Conservation (phyloP, 495 filamentous ascomycete genomes). For the Evernia prunastri region DNA sequence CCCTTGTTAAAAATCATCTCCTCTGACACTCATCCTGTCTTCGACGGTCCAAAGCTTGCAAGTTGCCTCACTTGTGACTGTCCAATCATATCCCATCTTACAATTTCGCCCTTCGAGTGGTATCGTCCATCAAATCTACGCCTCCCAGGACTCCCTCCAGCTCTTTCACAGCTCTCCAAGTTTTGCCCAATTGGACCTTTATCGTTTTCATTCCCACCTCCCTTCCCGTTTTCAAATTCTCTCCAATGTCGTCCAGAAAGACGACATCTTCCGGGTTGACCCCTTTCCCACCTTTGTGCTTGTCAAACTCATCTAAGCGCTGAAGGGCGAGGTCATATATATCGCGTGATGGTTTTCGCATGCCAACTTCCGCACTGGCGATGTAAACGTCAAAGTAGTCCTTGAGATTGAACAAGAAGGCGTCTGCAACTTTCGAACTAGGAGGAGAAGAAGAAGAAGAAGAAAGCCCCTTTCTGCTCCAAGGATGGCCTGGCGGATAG, state of each 20-base stretch:
- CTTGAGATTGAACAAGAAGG: conserved; percentile 42
- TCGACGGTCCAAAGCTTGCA: neutral
- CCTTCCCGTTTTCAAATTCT: conserved; percentile 80
- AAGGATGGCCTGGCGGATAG: conserved; percentile 63
- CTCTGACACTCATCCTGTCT: neutral
- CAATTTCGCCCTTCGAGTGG: conserved; percentile 24
- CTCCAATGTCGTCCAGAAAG: conserved; percentile 94
- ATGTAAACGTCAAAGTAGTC: conserved; percentile 76
- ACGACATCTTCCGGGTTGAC: conserved; percentile 63
- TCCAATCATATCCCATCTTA: conserved; percentile 2
- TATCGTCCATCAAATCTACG: conserved; percentile 46
- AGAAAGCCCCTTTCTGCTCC: conserved; percentile 28
- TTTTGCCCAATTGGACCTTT: conserved; percentile 72
- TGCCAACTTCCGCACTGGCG: conserved; percentile 73
- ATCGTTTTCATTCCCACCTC: conserved; percentile 71
- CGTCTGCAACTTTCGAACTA: conserved; percentile 19
- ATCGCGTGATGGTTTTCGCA: conserved; percentile 77
- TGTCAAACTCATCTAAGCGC: conserved; percentile 55
- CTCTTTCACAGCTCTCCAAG: conserved; percentile 67
- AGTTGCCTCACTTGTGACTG: neutral
- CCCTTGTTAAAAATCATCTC: neutral
- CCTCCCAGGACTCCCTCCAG: conserved; percentile 50
- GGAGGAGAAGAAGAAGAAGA: conserved; percentile 23
- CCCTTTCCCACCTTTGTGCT: conserved; percentile 45
- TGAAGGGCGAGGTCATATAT: conserved; percentile 72